Evolutionary conservation across 75 land plant species (phyloP).

Genomic region (Pinus albicaulis): DNA sequence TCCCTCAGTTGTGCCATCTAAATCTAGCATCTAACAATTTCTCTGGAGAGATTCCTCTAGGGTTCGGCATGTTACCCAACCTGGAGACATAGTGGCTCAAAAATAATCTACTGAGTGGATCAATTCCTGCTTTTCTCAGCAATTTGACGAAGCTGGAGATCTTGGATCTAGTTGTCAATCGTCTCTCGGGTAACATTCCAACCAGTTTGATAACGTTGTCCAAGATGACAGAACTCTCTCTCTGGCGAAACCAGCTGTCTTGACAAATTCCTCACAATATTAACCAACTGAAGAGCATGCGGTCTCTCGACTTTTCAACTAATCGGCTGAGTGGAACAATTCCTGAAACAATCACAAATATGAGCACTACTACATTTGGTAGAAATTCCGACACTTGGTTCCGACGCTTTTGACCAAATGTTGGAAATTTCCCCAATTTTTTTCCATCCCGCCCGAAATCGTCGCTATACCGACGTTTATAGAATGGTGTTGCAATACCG

Average conservation of each 20-base stretch:
- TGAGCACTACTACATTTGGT: too few species aligned
- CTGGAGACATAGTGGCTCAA: conserved; percentile 36
- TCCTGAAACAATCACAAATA: too few species aligned
- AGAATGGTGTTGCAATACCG: too few species aligned
- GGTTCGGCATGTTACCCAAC: conserved; percentile 33
- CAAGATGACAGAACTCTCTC: conserved; percentile 36
- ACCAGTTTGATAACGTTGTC: conserved; percentile 35
- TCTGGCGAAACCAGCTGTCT: conserved; percentile 45
- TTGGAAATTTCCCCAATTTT: too few species aligned
- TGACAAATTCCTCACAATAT: conserved; percentile 46
- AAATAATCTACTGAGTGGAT: conserved; percentile 51
- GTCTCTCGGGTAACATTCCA: conserved; percentile 36
- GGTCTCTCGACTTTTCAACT: conserved; percentile 3
- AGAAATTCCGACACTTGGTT: too few species aligned
- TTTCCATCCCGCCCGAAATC: too few species aligned
- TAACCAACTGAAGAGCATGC: conserved; percentile 22
- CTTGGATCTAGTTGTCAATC: conserved; percentile 42
- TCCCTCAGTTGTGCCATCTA: conserved; percentile 40
- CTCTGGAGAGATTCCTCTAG: conserved; percentile 51
- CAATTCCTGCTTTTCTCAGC: conserved; percentile 57
- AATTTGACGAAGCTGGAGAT: conserved; percentile 28
- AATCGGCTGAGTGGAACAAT: conserved; percentile 11
- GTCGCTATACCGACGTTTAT: too few species aligned
- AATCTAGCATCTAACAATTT: conserved; percentile 65
- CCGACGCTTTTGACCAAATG: too few species aligned